Conservation (phyloP, 768 basidiomycete species). For the Leccinellum luteum region DNA sequence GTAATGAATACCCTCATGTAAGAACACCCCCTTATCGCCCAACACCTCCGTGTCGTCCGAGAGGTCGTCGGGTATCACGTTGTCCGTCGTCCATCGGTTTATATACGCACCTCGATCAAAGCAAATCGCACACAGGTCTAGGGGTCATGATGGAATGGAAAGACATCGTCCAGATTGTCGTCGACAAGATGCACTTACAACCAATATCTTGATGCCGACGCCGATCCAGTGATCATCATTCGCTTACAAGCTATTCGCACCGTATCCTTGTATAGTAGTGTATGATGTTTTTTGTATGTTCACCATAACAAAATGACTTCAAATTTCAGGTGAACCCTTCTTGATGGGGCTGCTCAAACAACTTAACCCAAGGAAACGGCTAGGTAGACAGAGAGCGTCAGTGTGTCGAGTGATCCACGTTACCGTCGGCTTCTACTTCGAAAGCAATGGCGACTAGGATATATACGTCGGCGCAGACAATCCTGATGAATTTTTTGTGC, state of each 20-base stretch:
- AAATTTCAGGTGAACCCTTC: too few species aligned
- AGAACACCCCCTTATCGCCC: conserved; percentile 84
- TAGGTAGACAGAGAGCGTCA: not conserved
- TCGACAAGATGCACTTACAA: conserved; percentile 45
- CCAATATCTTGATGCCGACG: not conserved
- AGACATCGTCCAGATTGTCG: conserved; percentile 78
- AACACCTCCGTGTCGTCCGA: conserved; percentile 84
- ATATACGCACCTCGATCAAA: not conserved
- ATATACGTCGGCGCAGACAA: too few species aligned
- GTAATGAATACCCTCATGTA: conserved; percentile 99
- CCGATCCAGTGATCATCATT: not conserved
- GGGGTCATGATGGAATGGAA: conserved; percentile 98
- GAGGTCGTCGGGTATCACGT: conserved; percentile 79
- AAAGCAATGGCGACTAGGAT: too few species aligned
- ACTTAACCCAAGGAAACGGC: not conserved
- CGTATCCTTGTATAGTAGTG: too few species aligned
- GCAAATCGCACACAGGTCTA: conserved; percentile 22
- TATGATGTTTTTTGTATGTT: too few species aligned
- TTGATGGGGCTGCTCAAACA: too few species aligned
- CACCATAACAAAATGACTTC: too few species aligned
- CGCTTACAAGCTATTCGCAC: too few species aligned
- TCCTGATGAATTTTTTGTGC: too few species aligned
- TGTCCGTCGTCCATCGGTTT: not conserved
- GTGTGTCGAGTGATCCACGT: conserved; percentile 7
- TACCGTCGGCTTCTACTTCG: too few species aligned